Percentiles rank a stretch among this genome's conserved stretches.
phyloP scores from a whole-genome alignment of 208 protist species.

The Leishmania gerbilli region DNA sequence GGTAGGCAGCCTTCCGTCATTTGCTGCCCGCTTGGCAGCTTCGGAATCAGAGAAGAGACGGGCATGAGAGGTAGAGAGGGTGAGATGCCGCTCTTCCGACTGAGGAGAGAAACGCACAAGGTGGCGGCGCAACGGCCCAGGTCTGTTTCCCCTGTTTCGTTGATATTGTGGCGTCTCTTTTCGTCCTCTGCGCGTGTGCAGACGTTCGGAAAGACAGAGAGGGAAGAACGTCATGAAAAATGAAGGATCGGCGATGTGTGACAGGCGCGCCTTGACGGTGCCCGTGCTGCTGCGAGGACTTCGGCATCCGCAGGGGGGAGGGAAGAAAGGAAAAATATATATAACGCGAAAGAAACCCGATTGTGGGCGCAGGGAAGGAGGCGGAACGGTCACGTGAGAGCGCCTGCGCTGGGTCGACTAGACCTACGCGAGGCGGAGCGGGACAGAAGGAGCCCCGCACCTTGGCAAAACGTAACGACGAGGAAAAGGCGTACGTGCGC shows the following conservation, averaged over 20 bases:
- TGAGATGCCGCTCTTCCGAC: background rate
- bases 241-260: background rate
- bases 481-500: background rate
- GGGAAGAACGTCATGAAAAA: background rate
- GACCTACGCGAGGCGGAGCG: background rate
- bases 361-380: background rate
- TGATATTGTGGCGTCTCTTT: background rate
- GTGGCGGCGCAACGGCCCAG: background rate
- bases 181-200: background rate
- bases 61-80: slow-evolving; percentile 1
- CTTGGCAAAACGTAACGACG: background rate
- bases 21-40: slow-evolving; percentile 46
- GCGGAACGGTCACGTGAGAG: background rate
- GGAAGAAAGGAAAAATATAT: background rate
- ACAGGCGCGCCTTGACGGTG: background rate
- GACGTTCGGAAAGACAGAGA: background rate
- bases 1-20: slow-evolving; percentile 31
- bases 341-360: background rate
- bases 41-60: slow-evolving; percentile 4
- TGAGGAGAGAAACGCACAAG: background rate
- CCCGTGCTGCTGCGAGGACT: background rate
- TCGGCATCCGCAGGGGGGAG: background rate
- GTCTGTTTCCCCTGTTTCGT: background rate
- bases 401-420: background rate
- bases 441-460: background rate